A percentile compares a stretch with the other conserved stretches of the same genome.
phyloP scores from a whole-genome alignment of 148 eudicot genomes.

The Vaccinium corymbosum region DNA sequence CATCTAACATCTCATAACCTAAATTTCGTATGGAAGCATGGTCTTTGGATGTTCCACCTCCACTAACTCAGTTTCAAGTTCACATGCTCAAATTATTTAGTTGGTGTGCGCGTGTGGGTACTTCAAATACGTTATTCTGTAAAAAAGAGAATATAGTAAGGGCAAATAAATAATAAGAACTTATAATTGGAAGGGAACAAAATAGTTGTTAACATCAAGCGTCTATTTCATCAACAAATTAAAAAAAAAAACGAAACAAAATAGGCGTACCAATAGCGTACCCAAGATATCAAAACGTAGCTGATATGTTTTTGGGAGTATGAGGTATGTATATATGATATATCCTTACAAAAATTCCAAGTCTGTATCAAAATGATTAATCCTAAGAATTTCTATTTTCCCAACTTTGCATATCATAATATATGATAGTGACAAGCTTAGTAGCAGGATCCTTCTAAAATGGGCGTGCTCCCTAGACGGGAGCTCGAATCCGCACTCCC shows the following conservation, averaged over 20 bases:
- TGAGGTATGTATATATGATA: neutral
- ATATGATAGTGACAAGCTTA: too few species aligned
- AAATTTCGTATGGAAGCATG: neutral
- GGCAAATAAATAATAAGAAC: neutral
- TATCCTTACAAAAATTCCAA: neutral
- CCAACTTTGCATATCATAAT: too few species aligned
- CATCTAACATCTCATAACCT: neutral
- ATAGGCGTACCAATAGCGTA: neutral
- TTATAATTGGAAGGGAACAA: neutral
- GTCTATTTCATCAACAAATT: neutral
- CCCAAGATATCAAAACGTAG: neutral
- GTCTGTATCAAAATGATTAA: neutral
- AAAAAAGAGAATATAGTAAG: neutral
- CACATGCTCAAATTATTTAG: neutral
- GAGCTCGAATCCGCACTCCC: too few species aligned
- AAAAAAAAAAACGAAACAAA: neutral
- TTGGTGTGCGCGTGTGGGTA: neutral
- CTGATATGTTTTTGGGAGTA: neutral
- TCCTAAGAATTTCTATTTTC: neutral
- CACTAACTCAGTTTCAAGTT: neutral
- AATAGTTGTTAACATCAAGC: neutral
- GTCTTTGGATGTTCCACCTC: neutral
- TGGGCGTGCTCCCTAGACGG: too few species aligned
- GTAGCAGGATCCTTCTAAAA: too few species aligned
- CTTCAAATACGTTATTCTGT: neutral